Evolutionary conservation across 2,329 filamentous ascomycete genomes (phyloP), one percentile per base, ranked within the genome.

Genomic region (Taxawa tesnikishii): DNA sequence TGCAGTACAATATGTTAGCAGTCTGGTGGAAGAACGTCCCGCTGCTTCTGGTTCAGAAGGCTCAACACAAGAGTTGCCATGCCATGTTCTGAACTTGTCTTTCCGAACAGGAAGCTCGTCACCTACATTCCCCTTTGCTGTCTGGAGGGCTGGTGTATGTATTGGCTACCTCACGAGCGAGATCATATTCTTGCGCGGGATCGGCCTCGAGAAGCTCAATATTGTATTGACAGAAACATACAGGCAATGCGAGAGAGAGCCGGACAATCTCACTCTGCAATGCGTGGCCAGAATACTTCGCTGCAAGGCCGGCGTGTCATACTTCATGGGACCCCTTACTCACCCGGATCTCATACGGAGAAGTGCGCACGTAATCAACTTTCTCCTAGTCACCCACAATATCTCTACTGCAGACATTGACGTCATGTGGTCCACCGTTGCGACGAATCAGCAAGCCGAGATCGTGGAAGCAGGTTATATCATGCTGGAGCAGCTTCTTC

Each of bases 111-210:
- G n/a, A n/a, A n/a, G n/a, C n/a, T 23, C n/a, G 8, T n/a, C 19
- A n/a, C 8, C 19, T 8, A n/a, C 19, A n/a, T n/a, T 30, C 16
- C 21, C 23, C 6, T 26, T 25, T 12, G 14, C 14, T 11, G 14
- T n/a, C 27, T 15, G 27, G 14, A 33, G 27, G 18, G 26, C 31
- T 10, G 18, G 25, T 12, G 30, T 15, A 21, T 30, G 29, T 31
- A 74, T 73, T 44, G 79, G 73, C 43, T 75, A 88, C 43, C 77
- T 94, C 32, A 75, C 71, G 47, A 88, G 83, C 36, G 79, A 82
- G 21, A 83, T 88, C 47, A 94, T 96, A 84, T 83, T 93, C 48
- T 65, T 94, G 23, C 78, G 88, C 23, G 81, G 92, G 9, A 69
- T 74, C 50, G 84, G 83, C 13, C 76, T 88, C 30, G 70, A 74